phyloP scores from a whole-genome alignment of 2,329 filamentous ascomycete species.

The Dichotomopilus funicola region DNA sequence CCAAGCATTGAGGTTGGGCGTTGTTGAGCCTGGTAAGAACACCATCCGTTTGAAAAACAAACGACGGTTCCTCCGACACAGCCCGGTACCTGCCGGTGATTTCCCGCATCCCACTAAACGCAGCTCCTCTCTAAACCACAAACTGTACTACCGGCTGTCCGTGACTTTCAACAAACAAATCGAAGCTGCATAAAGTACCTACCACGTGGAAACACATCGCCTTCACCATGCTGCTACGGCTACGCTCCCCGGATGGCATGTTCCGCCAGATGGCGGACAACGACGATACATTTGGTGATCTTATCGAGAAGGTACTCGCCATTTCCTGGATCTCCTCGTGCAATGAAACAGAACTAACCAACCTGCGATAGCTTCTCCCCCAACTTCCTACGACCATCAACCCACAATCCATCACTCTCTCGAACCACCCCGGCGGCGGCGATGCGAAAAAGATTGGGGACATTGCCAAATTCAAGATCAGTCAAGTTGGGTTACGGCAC shows the following conservation, averaged over 20 bases:
- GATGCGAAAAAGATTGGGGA: constrained; percentile 54
- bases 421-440: constrained; percentile 52
- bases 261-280: constrained; percentile 75
- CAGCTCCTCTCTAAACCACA: no score
- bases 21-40: no score
- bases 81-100: no score
- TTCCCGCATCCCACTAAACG: no score
- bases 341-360: constrained; percentile 1
- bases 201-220: not conserved
- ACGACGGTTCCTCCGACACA: no score
- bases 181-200: not conserved
- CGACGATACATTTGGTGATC: constrained; percentile 62
- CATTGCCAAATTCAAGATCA: constrained; percentile 49
- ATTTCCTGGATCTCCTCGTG: not conserved
- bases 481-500: constrained; percentile 60
- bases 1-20: no score
- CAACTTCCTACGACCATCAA: constrained; percentile 58
- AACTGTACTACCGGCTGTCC: no score
- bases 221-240: constrained; percentile 70
- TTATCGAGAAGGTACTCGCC: constrained; percentile 44
- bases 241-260: constrained; percentile 89
- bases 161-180: not conserved
- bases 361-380: constrained; percentile 42
- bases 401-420: constrained; percentile 52
- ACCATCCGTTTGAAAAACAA: no score